These are phyloP conservation scores for Juglanconis oblonga DNA, from an alignment of 2,329 filamentous ascomycete genomes.

Conservation along the genomic window DNA sequence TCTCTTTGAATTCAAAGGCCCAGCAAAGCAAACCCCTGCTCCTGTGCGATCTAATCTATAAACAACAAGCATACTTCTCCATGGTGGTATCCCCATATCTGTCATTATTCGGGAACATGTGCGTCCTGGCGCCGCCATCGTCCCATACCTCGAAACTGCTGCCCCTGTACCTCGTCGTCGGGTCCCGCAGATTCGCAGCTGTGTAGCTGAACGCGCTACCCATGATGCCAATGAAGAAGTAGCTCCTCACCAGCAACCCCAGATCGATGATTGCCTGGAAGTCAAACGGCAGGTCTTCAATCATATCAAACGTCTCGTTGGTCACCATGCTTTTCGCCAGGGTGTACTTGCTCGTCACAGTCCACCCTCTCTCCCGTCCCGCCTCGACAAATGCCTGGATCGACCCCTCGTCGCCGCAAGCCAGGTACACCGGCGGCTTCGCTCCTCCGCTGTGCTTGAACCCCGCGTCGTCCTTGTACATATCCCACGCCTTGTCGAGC, in stretches of 20 bases:
- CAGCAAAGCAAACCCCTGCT: neutral
- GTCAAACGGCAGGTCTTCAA: slow-evolving; percentile 30
- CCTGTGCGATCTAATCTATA: slow-evolving; percentile 17
- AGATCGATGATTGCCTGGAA: slow-evolving; percentile 34
- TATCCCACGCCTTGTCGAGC: slow-evolving; percentile 30
- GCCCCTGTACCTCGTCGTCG: slow-evolving; percentile 32
- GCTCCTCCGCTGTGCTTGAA: neutral
- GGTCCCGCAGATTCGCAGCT: slow-evolving; percentile 30
- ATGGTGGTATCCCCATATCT: slow-evolving; percentile 10
- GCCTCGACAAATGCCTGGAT: slow-evolving; percentile 27
- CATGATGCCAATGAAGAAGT: slow-evolving; percentile 32
- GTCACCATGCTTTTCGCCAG: slow-evolving; percentile 21
- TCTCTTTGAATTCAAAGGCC: slow-evolving; percentile 31
- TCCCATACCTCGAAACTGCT: slow-evolving; percentile 27
- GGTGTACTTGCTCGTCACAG: slow-evolving; percentile 31
- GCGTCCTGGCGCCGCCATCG: slow-evolving; percentile 29
- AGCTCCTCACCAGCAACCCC: slow-evolving; percentile 29
- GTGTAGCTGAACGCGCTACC: slow-evolving; percentile 33
- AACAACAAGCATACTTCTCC: slow-evolving; percentile 30
- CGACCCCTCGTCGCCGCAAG: slow-evolving; percentile 30
- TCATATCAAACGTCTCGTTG: slow-evolving; percentile 19
- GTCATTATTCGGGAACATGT: slow-evolving; percentile 32
- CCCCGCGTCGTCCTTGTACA: slow-evolving; percentile 17
- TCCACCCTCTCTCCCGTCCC: slow-evolving; percentile 29
- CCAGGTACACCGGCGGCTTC: slow-evolving; percentile 31